Evolutionary conservation across 2,329 filamentous ascomycete species (phyloP), one percentile per base, ranked within the genome.

Genomic region (Monosporascus ibericus): DNA sequence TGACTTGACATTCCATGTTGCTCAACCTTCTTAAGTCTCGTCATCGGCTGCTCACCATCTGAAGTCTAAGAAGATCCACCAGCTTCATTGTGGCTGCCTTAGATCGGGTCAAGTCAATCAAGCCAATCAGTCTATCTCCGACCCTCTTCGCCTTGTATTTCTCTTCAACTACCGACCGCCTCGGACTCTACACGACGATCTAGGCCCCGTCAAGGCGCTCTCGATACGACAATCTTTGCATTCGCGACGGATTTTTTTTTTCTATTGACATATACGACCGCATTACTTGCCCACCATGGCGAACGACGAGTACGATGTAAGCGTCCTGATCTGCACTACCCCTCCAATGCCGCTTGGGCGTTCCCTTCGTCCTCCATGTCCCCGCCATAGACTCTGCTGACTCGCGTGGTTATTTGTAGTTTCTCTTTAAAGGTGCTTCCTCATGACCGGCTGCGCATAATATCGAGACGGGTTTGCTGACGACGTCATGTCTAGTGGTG

Each of bases 241-340:
- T 46, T 46, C 11, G 42, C 42, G 39, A 15, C 39, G 1, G 39
- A 1, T 42, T 42, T 42, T 20, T 42, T 42, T 42, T 20, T 5
- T 24, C 38, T 40, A 46, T 24, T 24, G 22, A 46, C 42, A 8
- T 17, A 14, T 27, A 25, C 42, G 11, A 46, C 42, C 39, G 27
- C 22, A 52, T 42, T 52, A 51, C 62, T 60, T 57, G 61, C 60
- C 73, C 78, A 80, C 66, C 75, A 99, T 97, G 94, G 94, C 92
- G 70, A 99, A 97, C 86, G 94, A 99, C 84, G 94, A 99, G 81
- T 99, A 99, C 80, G 94, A 99, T 87, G 92, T 97, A 79, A 81
- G 91, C 76, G 50, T 71, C 46, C 51, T 52, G 46, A 52, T 55
- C 60, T 56, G 60, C 63, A 58, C 58, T 58, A 53, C 55, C 52